A percentile compares a stretch with the other conserved stretches of the same genome.
Conservation (phyloP, 2,329 filamentous ascomycete genomes). For the Diaporthe australafricana region DNA sequence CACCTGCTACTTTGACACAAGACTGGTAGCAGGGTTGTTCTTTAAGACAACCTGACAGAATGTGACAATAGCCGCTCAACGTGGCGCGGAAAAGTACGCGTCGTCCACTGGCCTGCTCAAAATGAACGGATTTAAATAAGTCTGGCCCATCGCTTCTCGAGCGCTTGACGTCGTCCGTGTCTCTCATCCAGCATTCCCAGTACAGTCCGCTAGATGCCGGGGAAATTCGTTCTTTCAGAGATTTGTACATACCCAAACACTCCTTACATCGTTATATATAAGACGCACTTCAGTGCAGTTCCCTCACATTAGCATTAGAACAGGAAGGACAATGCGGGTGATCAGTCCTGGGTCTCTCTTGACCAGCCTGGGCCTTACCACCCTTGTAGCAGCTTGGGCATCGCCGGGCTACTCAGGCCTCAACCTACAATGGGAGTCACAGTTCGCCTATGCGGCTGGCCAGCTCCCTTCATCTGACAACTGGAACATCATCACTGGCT, state of each 20-base stretch:
- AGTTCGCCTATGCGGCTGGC: constrained; percentile 55
- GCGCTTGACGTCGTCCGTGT: not conserved
- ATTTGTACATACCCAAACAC: not conserved
- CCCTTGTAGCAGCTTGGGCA: constrained; percentile 48
- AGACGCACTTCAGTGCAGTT: not conserved
- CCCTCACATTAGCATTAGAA: not conserved
- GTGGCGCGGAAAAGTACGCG: not conserved
- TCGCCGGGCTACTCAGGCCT: constrained; percentile 55
- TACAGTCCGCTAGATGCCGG: not conserved
- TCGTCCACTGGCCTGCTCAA: not conserved
- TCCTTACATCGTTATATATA: not conserved
- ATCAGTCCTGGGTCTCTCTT: not conserved
- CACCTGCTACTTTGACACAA: not conserved
- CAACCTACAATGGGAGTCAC: constrained; percentile 58
- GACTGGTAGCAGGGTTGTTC: not conserved
- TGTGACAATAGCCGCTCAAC: constrained; percentile 1
- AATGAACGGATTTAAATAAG: not conserved
- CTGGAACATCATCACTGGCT: constrained; percentile 60
- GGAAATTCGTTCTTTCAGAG: not conserved
- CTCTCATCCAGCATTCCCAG: not conserved
- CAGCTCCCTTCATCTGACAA: constrained; percentile 49
- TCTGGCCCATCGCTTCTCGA: not conserved
- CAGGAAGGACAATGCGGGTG: not conserved
- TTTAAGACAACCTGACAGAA: not conserved
- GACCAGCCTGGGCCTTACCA: constrained; percentile 36